Evolutionary conservation across 1,284 basidiomycete genomes (phyloP).

Genomic region (Trametes versicolor): DNA sequence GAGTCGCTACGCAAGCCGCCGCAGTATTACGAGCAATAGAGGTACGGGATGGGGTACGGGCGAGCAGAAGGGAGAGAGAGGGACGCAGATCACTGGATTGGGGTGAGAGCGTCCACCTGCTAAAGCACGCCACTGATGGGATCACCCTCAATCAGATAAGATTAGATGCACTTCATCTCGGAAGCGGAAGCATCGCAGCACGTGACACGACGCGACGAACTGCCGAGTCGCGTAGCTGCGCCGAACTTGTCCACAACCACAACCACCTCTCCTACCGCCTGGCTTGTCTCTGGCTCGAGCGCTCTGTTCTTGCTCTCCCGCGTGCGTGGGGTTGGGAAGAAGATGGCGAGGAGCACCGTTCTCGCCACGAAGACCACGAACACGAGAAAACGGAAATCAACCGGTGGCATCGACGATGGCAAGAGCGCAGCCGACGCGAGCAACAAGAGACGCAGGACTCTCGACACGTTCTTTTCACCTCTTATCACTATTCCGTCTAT

Average conservation of each 20-base stretch:
- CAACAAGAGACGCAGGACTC: slow-evolving; percentile 45
- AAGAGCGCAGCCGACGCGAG: slow-evolving; percentile 46
- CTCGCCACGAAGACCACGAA: slow-evolving; percentile 32
- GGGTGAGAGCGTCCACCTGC: slow-evolving; percentile 24
- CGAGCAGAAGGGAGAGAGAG: slow-evolving; percentile 5
- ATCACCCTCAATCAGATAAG: slow-evolving; percentile 23
- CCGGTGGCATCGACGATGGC: slow-evolving; percentile 37
- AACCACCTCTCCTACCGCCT: neutral
- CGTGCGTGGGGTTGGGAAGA: neutral
- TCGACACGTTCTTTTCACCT: slow-evolving; percentile 57
- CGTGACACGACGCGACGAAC: slow-evolving; percentile 31
- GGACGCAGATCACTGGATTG: slow-evolving; percentile 32
- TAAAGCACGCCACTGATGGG: slow-evolving; percentile 34
- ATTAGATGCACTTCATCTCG: slow-evolving; percentile 1
- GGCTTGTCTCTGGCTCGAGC: neutral
- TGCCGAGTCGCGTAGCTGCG: neutral
- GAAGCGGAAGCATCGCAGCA: slow-evolving; percentile 18
- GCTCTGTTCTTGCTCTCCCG: neutral
- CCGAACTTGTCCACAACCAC: neutral
- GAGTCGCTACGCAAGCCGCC: too few species aligned
- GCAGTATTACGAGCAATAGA: neutral
- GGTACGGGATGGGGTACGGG: neutral
- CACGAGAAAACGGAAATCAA: slow-evolving; percentile 55
- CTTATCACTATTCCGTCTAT: slow-evolving; percentile 46
- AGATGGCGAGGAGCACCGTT: slow-evolving; percentile 30